phyloP scores from a whole-genome alignment of 306 rosid genomes.

The Quercus variabilis region DNA sequence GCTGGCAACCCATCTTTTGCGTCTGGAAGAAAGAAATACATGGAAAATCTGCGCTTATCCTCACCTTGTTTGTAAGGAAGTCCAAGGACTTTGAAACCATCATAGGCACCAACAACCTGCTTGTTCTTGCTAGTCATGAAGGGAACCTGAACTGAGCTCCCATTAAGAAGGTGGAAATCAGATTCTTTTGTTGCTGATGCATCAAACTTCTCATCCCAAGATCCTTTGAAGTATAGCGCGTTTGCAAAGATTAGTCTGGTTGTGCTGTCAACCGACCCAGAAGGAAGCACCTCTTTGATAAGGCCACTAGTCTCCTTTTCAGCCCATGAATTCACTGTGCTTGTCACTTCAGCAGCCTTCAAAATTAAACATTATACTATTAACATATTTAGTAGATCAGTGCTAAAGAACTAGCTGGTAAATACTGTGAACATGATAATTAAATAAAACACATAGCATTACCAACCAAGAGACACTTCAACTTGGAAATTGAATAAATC shows the following conservation, averaged over 20 bases:
- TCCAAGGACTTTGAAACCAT: constrained; percentile 65
- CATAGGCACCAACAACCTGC: constrained; percentile 42
- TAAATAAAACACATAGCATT: not conserved
- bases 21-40: constrained; percentile 76
- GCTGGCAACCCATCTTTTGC: constrained; percentile 58
- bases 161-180: constrained; percentile 60
- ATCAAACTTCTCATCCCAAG: constrained; percentile 60
- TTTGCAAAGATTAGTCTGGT: constrained; percentile 66
- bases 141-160: constrained; percentile 56
- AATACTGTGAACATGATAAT: not conserved
- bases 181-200: constrained; percentile 46
- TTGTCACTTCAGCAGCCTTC: constrained; percentile 57
- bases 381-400: not conserved
- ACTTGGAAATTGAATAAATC: not conserved
- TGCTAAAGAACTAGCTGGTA: not conserved
- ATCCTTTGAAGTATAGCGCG: constrained; percentile 83
- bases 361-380: not conserved
- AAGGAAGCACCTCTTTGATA: constrained; percentile 62
- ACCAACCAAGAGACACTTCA: not conserved
- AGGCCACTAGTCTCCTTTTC: constrained; percentile 72
- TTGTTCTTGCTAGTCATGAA: constrained; percentile 63
- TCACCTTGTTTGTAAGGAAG: constrained; percentile 63
- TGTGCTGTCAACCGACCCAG: constrained; percentile 40
- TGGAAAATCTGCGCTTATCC: constrained; percentile 58
- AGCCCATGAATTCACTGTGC: constrained; percentile 72